Percentiles rank a stretch among this genome's conserved stretches.
These are phyloP conservation scores for Musa schizocarpa DNA, from an alignment of 176 grass and related monocot genomes.

Conservation along the genomic window DNA sequence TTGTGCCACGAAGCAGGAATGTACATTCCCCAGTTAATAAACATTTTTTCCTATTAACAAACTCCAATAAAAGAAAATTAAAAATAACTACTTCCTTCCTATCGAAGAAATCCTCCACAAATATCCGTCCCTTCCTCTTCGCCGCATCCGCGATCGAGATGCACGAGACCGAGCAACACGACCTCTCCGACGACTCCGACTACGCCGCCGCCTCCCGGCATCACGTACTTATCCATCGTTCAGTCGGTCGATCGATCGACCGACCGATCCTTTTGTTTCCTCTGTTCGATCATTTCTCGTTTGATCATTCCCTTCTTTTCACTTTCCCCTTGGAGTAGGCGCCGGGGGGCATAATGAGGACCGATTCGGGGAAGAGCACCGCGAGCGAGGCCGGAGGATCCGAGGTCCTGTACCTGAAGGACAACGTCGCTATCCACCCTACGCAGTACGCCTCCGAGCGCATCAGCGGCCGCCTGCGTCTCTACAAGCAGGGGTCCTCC, in stretches of 20 bases:
- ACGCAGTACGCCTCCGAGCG: conserved; percentile 62
- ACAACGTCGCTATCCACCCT: conserved; percentile 83
- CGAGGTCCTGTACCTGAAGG: conserved; percentile 71
- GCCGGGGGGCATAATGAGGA: conserved; percentile 30
- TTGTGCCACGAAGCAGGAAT: no score
- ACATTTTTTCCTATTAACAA: no score
- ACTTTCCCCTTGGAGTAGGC: conserved; percentile 23
- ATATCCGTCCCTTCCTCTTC: no score
- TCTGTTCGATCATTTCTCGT: not conserved
- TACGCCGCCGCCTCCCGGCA: conserved; percentile 73
- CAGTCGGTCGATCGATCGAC: not conserved
- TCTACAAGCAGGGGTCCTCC: conserved; percentile 55
- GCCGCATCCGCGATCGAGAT: not conserved
- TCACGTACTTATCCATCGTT: not conserved
- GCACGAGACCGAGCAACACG: conserved; percentile 61
- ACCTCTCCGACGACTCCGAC: conserved; percentile 92
- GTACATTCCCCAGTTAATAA: no score
- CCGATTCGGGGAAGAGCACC: conserved; percentile 38
- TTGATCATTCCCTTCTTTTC: not conserved
- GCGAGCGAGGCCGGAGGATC: conserved; percentile 34
- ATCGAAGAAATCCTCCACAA: no score
- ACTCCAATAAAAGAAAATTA: no score
- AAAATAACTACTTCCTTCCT: no score
- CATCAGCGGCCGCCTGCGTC: conserved; percentile 66
- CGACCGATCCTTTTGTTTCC: conserved; percentile 1